Percentiles rank a stretch among this genome's conserved stretches.
Conservation (phyloP, 2,329 filamentous ascomycete genomes). For the Cylindrodendrum hubeiense region DNA sequence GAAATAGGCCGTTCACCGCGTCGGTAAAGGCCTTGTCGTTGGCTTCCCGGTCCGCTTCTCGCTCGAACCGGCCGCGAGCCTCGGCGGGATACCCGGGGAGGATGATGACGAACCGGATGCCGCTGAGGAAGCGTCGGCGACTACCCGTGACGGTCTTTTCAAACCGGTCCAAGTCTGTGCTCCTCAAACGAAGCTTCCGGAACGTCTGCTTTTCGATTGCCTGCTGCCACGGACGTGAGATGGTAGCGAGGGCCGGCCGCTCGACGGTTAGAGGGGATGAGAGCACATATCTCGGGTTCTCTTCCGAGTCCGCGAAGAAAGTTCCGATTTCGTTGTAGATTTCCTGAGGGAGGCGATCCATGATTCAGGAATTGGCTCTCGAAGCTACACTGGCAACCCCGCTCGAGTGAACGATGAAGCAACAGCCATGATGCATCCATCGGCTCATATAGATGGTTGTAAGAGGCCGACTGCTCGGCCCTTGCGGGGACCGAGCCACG, state of each 20-base stretch:
- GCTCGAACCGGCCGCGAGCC: constrained; percentile 34
- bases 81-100: constrained; percentile 34
- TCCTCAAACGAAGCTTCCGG: constrained; percentile 32
- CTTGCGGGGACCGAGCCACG: constrained; percentile 31
- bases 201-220: constrained; percentile 40
- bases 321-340: constrained; percentile 35
- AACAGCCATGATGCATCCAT: constrained; percentile 18
- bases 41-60: constrained; percentile 30
- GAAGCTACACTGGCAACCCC: constrained; percentile 18
- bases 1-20: constrained; percentile 34
- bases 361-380: constrained; percentile 18
- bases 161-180: constrained; percentile 33
- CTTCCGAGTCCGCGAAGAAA: constrained; percentile 29
- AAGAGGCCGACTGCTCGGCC: constrained; percentile 24
- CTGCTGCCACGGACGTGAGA: constrained; percentile 37
- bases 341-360: constrained; percentile 32
- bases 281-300: constrained; percentile 25
- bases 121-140: constrained; percentile 34
- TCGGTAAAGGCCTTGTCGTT: constrained; percentile 38
- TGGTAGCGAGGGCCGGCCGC: constrained; percentile 34
- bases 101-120: constrained; percentile 31
- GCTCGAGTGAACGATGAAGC: constrained; percentile 17
- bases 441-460: constrained; percentile 28
- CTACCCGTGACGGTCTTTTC: constrained; percentile 24
- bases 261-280: constrained; percentile 17